A percentile compares a stretch with the other conserved stretches of the same genome.
These are phyloP conservation scores for Suillus clintonianus DNA, from an alignment of 768 basidiomycete species.

Conservation along the genomic window DNA sequence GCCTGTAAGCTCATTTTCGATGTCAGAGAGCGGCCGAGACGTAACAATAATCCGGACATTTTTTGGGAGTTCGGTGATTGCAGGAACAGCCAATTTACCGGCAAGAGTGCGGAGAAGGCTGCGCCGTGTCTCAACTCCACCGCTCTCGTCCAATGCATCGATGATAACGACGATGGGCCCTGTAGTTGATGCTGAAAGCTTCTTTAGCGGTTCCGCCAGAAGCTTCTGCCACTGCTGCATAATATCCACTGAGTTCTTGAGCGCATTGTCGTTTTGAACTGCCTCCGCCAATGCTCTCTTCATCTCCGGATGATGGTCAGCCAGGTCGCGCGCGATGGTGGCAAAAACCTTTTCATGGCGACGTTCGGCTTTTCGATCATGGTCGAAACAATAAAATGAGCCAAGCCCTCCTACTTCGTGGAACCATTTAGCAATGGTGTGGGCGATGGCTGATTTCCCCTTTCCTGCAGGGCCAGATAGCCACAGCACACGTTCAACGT, in stretches of 20 bases:
- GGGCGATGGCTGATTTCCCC: constrained; percentile 22
- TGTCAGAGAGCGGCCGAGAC: background rate
- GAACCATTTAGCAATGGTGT: constrained; percentile 9
- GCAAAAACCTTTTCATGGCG: constrained; percentile 11
- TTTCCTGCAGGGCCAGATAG: constrained; percentile 25
- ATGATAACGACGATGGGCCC: constrained; percentile 21
- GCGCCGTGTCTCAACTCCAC: background rate
- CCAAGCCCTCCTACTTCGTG: constrained; percentile 12
- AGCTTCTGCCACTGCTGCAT: background rate
- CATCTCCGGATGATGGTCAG: background rate
- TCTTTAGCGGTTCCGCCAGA: background rate
- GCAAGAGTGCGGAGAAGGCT: background rate
- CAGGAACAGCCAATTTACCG: no score
- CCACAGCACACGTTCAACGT: constrained; percentile 17
- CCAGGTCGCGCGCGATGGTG: constrained; percentile 21
- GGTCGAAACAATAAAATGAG: constrained; percentile 10
- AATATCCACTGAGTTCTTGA: background rate
- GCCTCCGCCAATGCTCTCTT: background rate
- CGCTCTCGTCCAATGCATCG: constrained; percentile 22
- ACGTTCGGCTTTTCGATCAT: background rate
- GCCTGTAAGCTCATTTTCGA: background rate
- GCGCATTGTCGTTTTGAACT: background rate
- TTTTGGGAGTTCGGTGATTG: background rate
- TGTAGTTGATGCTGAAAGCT: background rate
- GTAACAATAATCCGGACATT: constrained; percentile 10